Percentiles rank a stretch among this genome's conserved stretches.
Conservation (phyloP, 2,329 filamentous ascomycete species). For the Exophiala spinifera region DNA sequence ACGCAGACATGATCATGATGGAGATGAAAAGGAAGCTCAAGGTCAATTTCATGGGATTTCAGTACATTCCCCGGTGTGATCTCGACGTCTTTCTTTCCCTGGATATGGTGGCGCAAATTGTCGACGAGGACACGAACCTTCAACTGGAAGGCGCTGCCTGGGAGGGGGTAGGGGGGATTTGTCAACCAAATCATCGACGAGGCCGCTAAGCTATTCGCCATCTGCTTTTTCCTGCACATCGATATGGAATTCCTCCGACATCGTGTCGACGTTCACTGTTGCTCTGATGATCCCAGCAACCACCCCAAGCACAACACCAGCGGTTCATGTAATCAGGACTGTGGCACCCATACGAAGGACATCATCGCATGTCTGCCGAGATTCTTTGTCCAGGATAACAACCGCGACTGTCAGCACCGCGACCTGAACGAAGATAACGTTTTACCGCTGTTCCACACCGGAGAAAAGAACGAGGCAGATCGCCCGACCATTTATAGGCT, state of each 20-base stretch:
- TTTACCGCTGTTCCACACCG: not conserved
- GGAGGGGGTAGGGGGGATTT: too few relatives aligned
- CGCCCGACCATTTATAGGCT: not conserved
- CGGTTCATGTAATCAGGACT: not conserved
- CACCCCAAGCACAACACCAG: not conserved
- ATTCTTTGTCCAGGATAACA: not conserved
- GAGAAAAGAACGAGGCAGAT: not conserved
- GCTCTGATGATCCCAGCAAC: not conserved
- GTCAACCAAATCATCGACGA: not conserved
- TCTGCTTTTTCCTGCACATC: not conserved
- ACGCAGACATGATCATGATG: not conserved
- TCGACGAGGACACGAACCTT: not conserved
- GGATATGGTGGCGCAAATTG: not conserved
- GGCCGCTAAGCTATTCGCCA: not conserved
- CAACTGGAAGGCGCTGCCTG: not conserved
- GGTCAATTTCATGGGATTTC: not conserved
- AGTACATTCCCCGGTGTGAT: not conserved
- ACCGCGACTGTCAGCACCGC: not conserved
- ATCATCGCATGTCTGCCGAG: not conserved
- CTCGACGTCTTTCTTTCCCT: not conserved
- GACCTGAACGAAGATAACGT: not conserved
- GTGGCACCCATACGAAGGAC: not conserved
- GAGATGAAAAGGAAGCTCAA: not conserved
- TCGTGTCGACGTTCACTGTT: not conserved
- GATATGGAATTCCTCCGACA: not conserved